Percentiles rank a stretch among this genome's conserved stretches.
Conservation (phyloP, 441 rosid species). For the Omphalea diandra region DNA sequence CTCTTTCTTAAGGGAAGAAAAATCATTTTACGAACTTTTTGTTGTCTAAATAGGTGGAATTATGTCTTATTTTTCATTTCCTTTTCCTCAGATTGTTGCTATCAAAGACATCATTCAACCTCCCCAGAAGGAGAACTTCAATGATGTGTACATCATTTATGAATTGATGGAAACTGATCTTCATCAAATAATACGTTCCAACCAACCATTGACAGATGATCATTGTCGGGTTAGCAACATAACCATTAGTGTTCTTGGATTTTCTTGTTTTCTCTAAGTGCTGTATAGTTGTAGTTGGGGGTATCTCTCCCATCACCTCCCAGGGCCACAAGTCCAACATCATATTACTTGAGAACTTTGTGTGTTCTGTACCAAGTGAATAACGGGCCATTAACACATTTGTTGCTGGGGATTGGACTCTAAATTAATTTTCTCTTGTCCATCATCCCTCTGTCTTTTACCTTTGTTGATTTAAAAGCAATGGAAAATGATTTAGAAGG, state of each 20-base stretch:
- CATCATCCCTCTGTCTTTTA: neutral
- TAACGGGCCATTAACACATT: neutral
- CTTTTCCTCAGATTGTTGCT: conserved; percentile 60
- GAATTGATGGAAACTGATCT: conserved; percentile 98
- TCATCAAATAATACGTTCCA: conserved; percentile 78
- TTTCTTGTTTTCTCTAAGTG: neutral
- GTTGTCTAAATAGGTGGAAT: conserved; percentile 3
- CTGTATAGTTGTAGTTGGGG: neutral
- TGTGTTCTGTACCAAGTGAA: no score
- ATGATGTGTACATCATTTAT: conserved; percentile 85
- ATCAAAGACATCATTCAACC: conserved; percentile 86
- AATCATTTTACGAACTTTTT: neutral
- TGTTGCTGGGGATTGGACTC: neutral
- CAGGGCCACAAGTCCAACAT: neutral
- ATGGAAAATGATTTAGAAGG: neutral
- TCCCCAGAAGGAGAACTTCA: conserved; percentile 81
- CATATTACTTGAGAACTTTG: neutral
- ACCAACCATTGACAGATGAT: conserved; percentile 68
- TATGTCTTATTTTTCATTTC: conserved; percentile 8
- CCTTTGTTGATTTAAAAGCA: neutral
- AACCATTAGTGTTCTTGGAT: conserved; percentile 1
- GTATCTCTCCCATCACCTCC: neutral
- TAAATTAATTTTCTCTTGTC: neutral
- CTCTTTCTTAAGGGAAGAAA: neutral
- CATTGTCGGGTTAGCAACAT: conserved; percentile 85